Evolutionary conservation across 108 stramenopile species (phyloP), one percentile per base, ranked within the genome.

Genomic region (Fistulifera pelliculosa): DNA sequence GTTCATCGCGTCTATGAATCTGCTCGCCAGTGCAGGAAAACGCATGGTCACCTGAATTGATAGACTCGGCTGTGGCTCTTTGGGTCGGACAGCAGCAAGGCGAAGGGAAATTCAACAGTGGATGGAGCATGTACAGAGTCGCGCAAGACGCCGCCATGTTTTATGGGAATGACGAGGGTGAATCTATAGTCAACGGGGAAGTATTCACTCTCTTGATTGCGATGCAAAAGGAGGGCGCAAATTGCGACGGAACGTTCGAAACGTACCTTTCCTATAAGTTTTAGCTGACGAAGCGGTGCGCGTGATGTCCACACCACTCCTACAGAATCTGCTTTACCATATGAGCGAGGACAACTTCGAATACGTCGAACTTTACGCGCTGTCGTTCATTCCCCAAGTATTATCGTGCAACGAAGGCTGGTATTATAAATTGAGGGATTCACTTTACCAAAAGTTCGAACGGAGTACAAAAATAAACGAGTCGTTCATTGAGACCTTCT

Each of bases 31-130:
- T 66, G 80, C 28, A 52, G 70, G 53, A 57, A 10, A 28, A 44
- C 18, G 25, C 64, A 0, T 21, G 51, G 10, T 44, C 54, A 23
- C 54, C 52, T 45, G 55, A 45, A 27, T 56, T 26, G 4, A 47
- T 90, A 41, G 89, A 90, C 55, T 62, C 65, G 16, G 89, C 84
- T 16, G 81, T 86, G 19, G 89, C 75, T 2, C 65, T 83, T 17
- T 90, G 83, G 83, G 73, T 87, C 16, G 89, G 89, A 38, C 38
- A 74, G 18, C 65, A 71, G 10, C 69, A 73, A 49, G 64, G 49
- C 10, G 57, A 71, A 22, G 70, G 68, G 13, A 47, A 44, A 27
- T 67, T 52, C 47, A 70, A 75, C 38, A 48, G 64, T 18, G 88
- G 84, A 1, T 72, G 66, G 31, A 66, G 74, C 60, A 58, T 90